A percentile compares a stretch with the other conserved stretches of the same genome.
Conservation (phyloP, 2,329 filamentous ascomycete genomes). For the Tolypocladium inflatum region DNA sequence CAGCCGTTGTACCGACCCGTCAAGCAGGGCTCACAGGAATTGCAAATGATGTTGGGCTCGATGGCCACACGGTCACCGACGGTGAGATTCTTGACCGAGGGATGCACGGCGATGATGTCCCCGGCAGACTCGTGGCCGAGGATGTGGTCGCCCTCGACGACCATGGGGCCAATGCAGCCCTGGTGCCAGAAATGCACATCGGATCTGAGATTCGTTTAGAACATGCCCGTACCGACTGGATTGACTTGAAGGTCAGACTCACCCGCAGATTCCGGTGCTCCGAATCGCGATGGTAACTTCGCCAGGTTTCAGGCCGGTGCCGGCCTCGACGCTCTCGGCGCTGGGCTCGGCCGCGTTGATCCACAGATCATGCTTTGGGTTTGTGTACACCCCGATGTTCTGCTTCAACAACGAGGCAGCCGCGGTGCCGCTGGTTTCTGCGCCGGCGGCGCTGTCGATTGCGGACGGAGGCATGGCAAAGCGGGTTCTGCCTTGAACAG, state of each 20-base stretch:
- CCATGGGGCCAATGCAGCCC: conserved; percentile 92
- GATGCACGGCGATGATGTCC: conserved; percentile 70
- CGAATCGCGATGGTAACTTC: conserved; percentile 85
- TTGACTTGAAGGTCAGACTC: conserved; percentile 14
- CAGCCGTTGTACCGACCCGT: conserved; percentile 95
- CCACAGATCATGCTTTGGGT: conserved; percentile 87
- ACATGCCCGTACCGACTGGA: conserved; percentile 6
- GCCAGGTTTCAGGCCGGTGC: conserved; percentile 61
- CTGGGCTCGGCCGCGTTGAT: conserved; percentile 69
- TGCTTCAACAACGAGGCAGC: conserved; percentile 44
- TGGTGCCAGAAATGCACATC: conserved; percentile 98
- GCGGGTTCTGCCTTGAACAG: not conserved
- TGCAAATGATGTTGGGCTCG: conserved; percentile 90
- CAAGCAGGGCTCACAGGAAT: conserved; percentile 80
- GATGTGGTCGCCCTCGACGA: conserved; percentile 80
- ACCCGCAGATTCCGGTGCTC: conserved; percentile 95
- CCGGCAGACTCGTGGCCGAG: conserved; percentile 92
- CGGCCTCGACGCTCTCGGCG: conserved; percentile 62
- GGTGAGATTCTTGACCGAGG: conserved; percentile 68
- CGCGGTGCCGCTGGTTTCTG: conserved; percentile 13
- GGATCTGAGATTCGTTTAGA: conserved; percentile 42
- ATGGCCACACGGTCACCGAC: conserved; percentile 86
- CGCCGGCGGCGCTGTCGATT: conserved; percentile 3
- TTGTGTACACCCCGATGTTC: conserved; percentile 95
- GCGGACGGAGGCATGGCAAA: conserved; percentile 6